phyloP scores from a whole-genome alignment of 345 rosid genomes.

The thale cress (Arabidopsis thaliana) region DNA sequence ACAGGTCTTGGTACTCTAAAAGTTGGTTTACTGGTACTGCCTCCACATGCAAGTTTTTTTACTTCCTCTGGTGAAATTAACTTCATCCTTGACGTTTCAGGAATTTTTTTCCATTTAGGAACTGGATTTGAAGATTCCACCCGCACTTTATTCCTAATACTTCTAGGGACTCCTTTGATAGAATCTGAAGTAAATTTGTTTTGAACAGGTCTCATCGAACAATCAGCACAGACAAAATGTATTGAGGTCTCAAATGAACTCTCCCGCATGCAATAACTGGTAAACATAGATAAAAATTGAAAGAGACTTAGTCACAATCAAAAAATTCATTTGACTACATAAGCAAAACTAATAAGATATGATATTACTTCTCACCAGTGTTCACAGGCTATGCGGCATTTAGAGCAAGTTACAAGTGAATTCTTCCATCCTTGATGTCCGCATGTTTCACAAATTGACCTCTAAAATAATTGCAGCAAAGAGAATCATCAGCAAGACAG shows the following conservation, averaged over 20 bases:
- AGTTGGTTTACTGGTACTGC: conserved; percentile 2
- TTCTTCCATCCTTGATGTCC: conserved; percentile 50
- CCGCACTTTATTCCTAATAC: conserved; percentile 17
- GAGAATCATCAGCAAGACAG: conserved; percentile 34
- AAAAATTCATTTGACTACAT: background rate
- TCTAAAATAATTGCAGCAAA: conserved; percentile 41
- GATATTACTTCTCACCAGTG: conserved; percentile 56
- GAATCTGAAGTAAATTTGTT: conserved; percentile 24
- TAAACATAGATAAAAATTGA: conserved; percentile 2
- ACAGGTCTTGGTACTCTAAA: conserved; percentile 40
- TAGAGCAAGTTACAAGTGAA: conserved; percentile 48
- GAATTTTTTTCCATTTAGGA: conserved; percentile 46
- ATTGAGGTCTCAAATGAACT: background rate
- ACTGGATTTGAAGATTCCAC: conserved; percentile 38
- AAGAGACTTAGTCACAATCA: conserved; percentile 3
- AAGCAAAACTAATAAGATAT: conserved; percentile 5
- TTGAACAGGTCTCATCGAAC: conserved; percentile 33
- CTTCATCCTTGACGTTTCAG: conserved; percentile 52
- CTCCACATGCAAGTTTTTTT: conserved; percentile 43
- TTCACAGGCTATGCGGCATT: conserved; percentile 46
- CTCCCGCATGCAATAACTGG: conserved; percentile 58
- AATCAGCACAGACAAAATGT: conserved; percentile 51
- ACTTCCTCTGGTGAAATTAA: conserved; percentile 54
- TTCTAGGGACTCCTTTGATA: conserved; percentile 5
- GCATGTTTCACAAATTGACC: conserved; percentile 49